Evolutionary conservation across 2,329 filamentous ascomycete genomes (phyloP), one percentile per base, ranked within the genome.

Genomic region (Ceratocystis destructans): DNA sequence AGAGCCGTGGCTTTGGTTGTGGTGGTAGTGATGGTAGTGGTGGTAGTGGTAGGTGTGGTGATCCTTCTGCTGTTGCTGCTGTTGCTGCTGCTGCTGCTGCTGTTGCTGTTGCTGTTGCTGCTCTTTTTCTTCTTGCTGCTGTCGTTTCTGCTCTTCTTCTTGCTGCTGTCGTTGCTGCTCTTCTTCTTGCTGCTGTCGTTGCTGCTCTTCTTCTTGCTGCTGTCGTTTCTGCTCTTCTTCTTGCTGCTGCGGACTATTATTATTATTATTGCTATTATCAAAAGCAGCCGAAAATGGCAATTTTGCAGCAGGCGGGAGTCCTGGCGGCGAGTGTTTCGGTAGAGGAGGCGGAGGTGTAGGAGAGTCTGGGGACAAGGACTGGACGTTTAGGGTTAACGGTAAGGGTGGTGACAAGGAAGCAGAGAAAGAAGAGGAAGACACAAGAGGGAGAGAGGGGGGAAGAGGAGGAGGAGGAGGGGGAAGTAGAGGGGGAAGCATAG

Each of bases 251-350:
- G 46, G 17, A 7, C 8, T 22, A 53, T 53, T 53, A 59, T 25
- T 53, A 59, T 25, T 59, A 59, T 59, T 37, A 59, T 37, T 57
- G 28, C 28, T 57, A 57, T 7, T 31, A 15, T 22, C 22, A 28
- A 25, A n/a, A 8, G 31, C 55, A 59, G 55, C 7, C 25, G 55
- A 37, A 59, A 37, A 59, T 12, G 55, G 28, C 31, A 59, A 10
- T 25, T 28, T 28, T n/a, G 55, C 28, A 10, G 55, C 10, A 15
- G 22, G 37, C 5, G 55, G 55, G 6, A 59, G 33, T n/a, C 28
- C 55, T 59, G 55, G 55, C 3, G 55, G 55, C 17, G 55, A 59
- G 33, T 59, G 55, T 59, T 59, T 59, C 15, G 55, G 55, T n/a
- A 59, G 55, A 59, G 55, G 55, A n/a, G 55, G 55, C 17, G 55